Evolutionary conservation across 306 rosid species (phyloP), one percentile per base, ranked within the genome.

Genomic region (Malus domestica): DNA sequence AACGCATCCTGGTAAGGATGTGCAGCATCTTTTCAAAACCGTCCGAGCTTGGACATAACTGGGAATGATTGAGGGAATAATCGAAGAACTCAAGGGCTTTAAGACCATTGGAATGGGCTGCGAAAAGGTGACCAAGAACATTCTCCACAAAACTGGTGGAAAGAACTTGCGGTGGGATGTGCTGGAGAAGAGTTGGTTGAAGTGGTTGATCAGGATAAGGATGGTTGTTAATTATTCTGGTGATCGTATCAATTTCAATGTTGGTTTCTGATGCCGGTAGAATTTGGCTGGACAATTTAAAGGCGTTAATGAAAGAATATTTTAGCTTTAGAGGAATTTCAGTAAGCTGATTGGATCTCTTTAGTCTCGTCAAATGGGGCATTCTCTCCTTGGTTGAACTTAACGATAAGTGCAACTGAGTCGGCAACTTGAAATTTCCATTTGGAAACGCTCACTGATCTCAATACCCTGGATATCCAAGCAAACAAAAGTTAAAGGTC

Each of bases 41-140:
- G 75, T 78, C 93, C 1, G 91, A 64, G 70, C 87, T 83, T 11
- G 83, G 88, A 81, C 80, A 76, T 6, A 46, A 23, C 20, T 82
- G 83, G 29, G 90, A 82, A 78, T 84, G 78, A 29, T 72, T 68
- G 38, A 90, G 85, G 76, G 79, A 78, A 77, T 85, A 92, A 15
- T 82, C 85, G 83, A 95, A 90, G 69, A 95, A 88, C 35, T 92
- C 97, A 52, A 92, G 76, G 30, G 93, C 98, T 46, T 92, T 92
- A 25, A 95, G 97, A 63, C 97, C 98, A 61, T 92, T 95, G 67
- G 89, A 83, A 70, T 95, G 97, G 5, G 97, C 83, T 32, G 97
- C 90, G 49, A 95, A 95, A 16, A 95, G 84, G 57, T 87, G 83
- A 16, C 89, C 90, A 0, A 92, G 89, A 70, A 92, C 87, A 22